phyloP scores from a whole-genome alignment of 2,329 filamentous ascomycete species.

The Phialophora verrucosa region DNA sequence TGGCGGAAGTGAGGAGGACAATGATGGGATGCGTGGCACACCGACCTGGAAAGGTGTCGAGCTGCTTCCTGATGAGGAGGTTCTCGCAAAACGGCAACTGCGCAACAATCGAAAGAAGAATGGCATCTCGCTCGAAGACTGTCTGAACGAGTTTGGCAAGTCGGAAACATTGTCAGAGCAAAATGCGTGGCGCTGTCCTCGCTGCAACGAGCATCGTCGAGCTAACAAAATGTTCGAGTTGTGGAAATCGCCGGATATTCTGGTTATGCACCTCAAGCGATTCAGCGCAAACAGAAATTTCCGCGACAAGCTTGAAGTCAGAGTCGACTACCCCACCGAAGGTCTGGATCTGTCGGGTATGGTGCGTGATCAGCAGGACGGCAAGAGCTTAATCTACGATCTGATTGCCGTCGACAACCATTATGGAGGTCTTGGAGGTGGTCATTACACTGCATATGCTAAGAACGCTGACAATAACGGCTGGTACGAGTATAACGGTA shows the following conservation, averaged over 20 bases:
- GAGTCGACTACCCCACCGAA: conserved; percentile 90
- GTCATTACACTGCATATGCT: conserved; percentile 93
- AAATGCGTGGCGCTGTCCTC: conserved; percentile 96
- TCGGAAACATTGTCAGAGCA: conserved; percentile 92
- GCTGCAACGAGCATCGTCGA: conserved; percentile 90
- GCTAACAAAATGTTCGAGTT: conserved; percentile 97
- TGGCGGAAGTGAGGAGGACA: conserved; percentile 47
- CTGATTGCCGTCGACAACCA: conserved; percentile 96
- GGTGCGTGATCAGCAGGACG: conserved; percentile 78
- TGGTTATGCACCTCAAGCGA: conserved; percentile 92
- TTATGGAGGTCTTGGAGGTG: conserved; percentile 88
- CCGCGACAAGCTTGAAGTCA: conserved; percentile 87
- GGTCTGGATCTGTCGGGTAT: conserved; percentile 80
- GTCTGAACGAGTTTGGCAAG: conserved; percentile 91
- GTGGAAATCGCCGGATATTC: conserved; percentile 94
- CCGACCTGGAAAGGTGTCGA: conserved; percentile 62
- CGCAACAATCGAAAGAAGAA: conserved; percentile 71
- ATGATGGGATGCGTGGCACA: conserved; percentile 63
- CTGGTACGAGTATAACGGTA: conserved; percentile 98
- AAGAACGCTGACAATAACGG: conserved; percentile 87
- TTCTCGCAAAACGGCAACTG: conserved; percentile 67
- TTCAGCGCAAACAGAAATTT: conserved; percentile 85
- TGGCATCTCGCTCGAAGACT: conserved; percentile 86
- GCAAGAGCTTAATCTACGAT: conserved; percentile 85
- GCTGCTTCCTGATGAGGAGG: conserved; percentile 64